These are phyloP conservation scores for Zea mays DNA, from an alignment of 176 grass and related monocot genomes.

Conservation along the genomic window DNA sequence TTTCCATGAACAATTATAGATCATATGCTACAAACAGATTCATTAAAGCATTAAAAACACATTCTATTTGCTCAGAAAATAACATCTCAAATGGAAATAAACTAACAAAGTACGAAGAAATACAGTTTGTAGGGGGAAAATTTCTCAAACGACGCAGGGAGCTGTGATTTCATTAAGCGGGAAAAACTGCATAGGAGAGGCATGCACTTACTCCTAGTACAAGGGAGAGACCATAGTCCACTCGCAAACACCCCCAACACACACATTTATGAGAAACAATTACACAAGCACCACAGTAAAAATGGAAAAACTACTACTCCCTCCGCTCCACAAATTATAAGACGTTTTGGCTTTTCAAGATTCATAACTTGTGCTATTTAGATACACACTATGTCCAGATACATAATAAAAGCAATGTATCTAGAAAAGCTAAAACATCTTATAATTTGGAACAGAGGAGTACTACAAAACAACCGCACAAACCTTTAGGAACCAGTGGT, in stretches of 20 bases:
- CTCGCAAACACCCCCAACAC: not conserved
- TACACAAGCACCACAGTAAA: not conserved
- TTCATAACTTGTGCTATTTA: too few relatives aligned
- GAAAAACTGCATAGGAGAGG: not conserved
- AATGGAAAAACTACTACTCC: not conserved
- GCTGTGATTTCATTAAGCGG: not conserved
- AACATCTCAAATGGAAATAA: not conserved
- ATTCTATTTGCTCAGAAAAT: conserved; percentile 9
- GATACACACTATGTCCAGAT: too few relatives aligned
- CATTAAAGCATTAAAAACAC: conserved; percentile 16
- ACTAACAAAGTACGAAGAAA: not conserved
- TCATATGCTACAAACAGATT: conserved; percentile 24
- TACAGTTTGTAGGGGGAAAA: not conserved
- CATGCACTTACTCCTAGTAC: not conserved
- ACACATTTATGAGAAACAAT: not conserved
- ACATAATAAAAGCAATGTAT: too few relatives aligned
- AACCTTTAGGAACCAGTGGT: not conserved
- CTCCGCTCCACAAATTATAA: too few relatives aligned
- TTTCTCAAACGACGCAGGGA: not conserved
- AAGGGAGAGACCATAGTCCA: not conserved
- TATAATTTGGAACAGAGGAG: too few relatives aligned
- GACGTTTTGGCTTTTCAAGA: too few relatives aligned
- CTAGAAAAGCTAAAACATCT: too few relatives aligned
- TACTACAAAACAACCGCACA: not conserved
- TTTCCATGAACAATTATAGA: not conserved